Evolutionary conservation across 2,329 filamentous ascomycete genomes (phyloP), one percentile per base, ranked within the genome.

Genomic region (Diaporthe velutina): DNA sequence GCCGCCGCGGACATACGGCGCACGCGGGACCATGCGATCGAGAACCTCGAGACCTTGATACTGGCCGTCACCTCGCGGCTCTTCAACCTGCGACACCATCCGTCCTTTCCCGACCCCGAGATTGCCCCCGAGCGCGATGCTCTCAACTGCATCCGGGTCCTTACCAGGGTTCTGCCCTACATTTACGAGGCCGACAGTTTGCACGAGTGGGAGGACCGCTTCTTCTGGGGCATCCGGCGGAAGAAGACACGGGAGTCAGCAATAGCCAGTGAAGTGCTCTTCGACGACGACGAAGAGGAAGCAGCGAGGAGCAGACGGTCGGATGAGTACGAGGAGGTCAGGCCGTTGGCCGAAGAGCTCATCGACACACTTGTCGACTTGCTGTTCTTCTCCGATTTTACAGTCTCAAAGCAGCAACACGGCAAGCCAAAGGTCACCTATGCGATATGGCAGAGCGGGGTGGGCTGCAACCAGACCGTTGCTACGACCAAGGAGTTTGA

Each of bases 371-470:
- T 98, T 70, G 86, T 97, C 75, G 96, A 98, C 81, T 86, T 98
- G 71, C 89, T 98, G 55, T 99, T 99, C 89, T 98, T 95, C 82
- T 93, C 94, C 12, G 94, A 95, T 73, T 93, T 99, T 80, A 98
- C 96, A 0, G 89, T 98, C 22, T 94, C 96, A 13, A 90, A 88
- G 74, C 90, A 94, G 55, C 88, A 91, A 19, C 89, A 92, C 73
- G 91, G 91, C 71, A 95, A 93, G 80, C 90, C 90, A 77, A 97
- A 97, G 82, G 94, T 98, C 73, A 94, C 93, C 10, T 98, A 97
- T 84, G 93, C 95, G 71, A 98, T 99, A 82, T 99, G 97, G 97
- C 95, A 98, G 85, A 98, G 95, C 81, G 97, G 97, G 64, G 96
- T 99, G 40, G 97, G 97, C 19, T 98, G 96, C 86, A 98, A 98